Base-by-base conservation (phyloP, 1,284 basidiomycete species). In the Apiotrichum montevideense region DNA sequence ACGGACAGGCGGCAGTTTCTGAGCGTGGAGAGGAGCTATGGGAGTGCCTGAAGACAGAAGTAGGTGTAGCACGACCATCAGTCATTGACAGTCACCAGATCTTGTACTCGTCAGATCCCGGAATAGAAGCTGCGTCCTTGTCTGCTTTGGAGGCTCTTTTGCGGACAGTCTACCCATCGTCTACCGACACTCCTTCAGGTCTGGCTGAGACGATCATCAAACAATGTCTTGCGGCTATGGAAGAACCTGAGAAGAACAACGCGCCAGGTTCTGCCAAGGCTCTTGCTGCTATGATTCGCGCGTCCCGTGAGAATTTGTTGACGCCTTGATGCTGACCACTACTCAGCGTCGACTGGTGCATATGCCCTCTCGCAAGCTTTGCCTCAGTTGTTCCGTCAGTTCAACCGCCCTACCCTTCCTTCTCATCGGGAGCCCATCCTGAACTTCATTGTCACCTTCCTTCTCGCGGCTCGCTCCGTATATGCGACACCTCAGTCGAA, bases 201-300 rank as follows among this genome's bases (percentile, higher is more conserved):
- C 78, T 95, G 1, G 86, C 86, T 5, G 82, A 82, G 64, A 84
- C 86, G 40, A 86, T 87, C 0, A 87, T 87, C 61, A 82, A 85
- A 57, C 88, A 94, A 69, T 91, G 88, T 65, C 79, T 92, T 10
- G 81, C 83, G 39, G 84, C 87, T 42, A 76, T 97, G 47, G 82
- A 84, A 45, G 88, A 94, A 68, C 91, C 92, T 0, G 93, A 96
- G 74, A 97, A 96, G 78, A 87, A 83, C 69, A 87, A 90, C 71
- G 90, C 92, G 0, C 85, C 85, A 64, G 85, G 87, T 47, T 90
- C 90, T 0, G 86, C 86, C 46, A 90, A 88, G 70, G 83, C 90
- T 21, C 75, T 97, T 14, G 86, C 86, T 58, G 82, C 85, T 0
- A 82, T 93, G 64, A 80, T 91, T 69, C 79, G 82, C 21, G 86